These are phyloP conservation scores for Inga oerstediana DNA, from an alignment of 306 rosid species.

Conservation along the genomic window DNA sequence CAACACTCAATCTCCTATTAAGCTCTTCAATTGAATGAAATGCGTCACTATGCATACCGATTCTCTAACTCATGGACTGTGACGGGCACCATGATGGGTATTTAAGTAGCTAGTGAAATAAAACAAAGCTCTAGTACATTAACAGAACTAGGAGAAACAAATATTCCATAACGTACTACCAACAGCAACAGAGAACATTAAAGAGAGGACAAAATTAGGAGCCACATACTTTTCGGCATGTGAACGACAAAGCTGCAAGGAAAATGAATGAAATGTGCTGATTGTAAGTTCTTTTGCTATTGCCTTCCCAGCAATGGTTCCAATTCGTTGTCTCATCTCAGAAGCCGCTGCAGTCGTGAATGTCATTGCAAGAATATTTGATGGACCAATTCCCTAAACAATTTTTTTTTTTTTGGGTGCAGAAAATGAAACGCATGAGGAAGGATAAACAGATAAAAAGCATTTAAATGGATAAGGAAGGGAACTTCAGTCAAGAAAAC, in stretches of 20 bases:
- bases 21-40: constrained; percentile 18
- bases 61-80: constrained; percentile 14
- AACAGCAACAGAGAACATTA: background rate
- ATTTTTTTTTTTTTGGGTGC: background rate
- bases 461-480: constrained; percentile 11
- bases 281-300: constrained; percentile 80
- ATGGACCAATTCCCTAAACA: constrained; percentile 70
- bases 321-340: constrained; percentile 96
- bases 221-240: constrained; percentile 83
- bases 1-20: background rate
- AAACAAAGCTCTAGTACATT: constrained; percentile 12
- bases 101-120: constrained; percentile 17
- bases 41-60: background rate
- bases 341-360: constrained; percentile 96
- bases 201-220: constrained; percentile 31
- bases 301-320: constrained; percentile 78
- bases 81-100: constrained; percentile 11
- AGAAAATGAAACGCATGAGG: constrained; percentile 30
- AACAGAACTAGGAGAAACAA: constrained; percentile 27
- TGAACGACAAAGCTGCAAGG: constrained; percentile 88
- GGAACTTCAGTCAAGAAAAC: constrained; percentile 7
- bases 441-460: constrained; percentile 16
- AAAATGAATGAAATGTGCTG: constrained; percentile 98
- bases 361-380: constrained; percentile 90
- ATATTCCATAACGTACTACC: constrained; percentile 24